A percentile compares a stretch with the other conserved stretches of the same genome.
Evolutionary conservation across 176 grass and related monocot genomes (phyloP).

Genomic region (Oryza longistaminata): DNA sequence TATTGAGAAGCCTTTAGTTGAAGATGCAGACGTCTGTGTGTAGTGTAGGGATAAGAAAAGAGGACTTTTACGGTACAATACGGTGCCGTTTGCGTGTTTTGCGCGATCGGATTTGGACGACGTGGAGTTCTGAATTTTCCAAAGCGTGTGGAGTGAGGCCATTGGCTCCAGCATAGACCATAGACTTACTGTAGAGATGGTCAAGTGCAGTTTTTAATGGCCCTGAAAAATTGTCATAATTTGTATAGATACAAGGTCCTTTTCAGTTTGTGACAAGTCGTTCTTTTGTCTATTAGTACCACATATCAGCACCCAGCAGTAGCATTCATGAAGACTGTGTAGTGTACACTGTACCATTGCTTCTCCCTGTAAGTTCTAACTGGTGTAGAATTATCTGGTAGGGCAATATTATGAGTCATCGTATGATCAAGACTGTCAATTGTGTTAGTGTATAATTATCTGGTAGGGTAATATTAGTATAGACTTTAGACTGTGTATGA

Average conservation of each 20-base stretch:
- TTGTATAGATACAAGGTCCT: neutral
- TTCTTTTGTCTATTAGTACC: neutral
- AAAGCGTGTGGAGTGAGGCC: neutral
- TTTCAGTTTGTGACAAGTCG: neutral
- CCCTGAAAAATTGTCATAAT: neutral
- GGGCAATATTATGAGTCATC: neutral
- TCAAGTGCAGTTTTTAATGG: neutral
- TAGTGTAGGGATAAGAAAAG: neutral
- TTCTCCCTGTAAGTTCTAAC: neutral
- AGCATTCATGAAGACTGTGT: neutral
- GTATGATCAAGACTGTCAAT: neutral
- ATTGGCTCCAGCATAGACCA: neutral
- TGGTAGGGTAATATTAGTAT: too few species aligned
- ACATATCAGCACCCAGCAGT: neutral
- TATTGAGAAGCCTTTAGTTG: neutral
- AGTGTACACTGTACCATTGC: neutral
- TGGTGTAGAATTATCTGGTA: neutral
- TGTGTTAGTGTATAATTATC: too few species aligned
- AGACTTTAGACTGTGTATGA: too few species aligned
- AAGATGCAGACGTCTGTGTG: neutral
- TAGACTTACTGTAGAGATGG: neutral
- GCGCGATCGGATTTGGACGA: neutral
- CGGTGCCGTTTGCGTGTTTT: constrained; percentile 9
- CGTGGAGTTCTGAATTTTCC: neutral
- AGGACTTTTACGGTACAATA: too few species aligned